phyloP scores from a whole-genome alignment of 768 basidiomycete species.

The Auriscalpium vulgare region DNA sequence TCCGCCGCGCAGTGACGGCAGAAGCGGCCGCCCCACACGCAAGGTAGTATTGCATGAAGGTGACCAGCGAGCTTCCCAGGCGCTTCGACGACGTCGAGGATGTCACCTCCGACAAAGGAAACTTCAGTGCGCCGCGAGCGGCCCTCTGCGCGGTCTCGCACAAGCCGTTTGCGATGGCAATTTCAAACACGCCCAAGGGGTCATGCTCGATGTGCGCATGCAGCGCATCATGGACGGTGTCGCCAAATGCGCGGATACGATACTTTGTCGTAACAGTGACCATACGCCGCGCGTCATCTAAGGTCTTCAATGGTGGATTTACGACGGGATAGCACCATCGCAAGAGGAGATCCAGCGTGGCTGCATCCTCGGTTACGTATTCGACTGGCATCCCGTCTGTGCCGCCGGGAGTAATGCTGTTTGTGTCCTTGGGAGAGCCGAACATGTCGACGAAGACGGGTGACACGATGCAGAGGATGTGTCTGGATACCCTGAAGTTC shows the following conservation, averaged over 20 bases:
- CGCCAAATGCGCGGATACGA: not conserved
- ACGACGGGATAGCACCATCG: not conserved
- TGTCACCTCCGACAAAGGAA: not conserved
- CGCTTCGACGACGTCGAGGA: not conserved
- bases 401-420: not conserved
- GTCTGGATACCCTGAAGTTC: slow-evolving; percentile 1
- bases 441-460: not conserved
- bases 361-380: not conserved
- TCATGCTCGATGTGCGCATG: not conserved
- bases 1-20: too few species aligned
- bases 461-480: slow-evolving; percentile 1
- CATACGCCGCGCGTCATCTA: not conserved
- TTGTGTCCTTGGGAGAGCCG: not conserved
- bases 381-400: not conserved
- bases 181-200: not conserved
- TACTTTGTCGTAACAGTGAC: not conserved
- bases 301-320: not conserved
- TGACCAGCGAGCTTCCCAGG: not conserved
- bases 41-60: not conserved
- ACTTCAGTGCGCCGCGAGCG: not conserved
- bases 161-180: not conserved
- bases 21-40: not conserved
- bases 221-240: not conserved
- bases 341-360: not conserved
- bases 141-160: not conserved